Percentiles rank a stretch among this genome's conserved stretches.
These are phyloP conservation scores for Setaria viridis DNA, from an alignment of 202 grass and related monocot genomes.

Conservation along the genomic window DNA sequence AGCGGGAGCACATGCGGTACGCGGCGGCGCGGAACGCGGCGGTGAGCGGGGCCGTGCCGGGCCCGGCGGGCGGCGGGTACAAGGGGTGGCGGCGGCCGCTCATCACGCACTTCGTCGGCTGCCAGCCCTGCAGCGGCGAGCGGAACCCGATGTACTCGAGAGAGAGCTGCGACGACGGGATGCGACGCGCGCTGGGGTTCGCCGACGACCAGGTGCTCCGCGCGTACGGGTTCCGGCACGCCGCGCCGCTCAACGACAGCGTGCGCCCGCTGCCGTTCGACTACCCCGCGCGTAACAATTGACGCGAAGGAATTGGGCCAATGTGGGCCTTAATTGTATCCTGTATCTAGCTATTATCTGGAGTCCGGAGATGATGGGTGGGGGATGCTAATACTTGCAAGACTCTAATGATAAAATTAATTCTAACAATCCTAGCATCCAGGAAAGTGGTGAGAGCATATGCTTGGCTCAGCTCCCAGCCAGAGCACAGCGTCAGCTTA, in stretches of 20 bases:
- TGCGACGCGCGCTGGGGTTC: slow-evolving; percentile 67
- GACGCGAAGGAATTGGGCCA: too few relatives aligned
- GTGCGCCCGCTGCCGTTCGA: slow-evolving; percentile 50
- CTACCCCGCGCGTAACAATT: neutral
- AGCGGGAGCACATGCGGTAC: slow-evolving; percentile 50
- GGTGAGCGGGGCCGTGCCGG: slow-evolving; percentile 8
- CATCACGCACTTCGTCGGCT: slow-evolving; percentile 73
- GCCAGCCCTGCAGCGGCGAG: slow-evolving; percentile 59
- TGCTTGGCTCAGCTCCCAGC: too few relatives aligned
- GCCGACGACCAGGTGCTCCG: slow-evolving; percentile 80
- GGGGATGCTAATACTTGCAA: too few relatives aligned
- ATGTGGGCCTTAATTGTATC: too few relatives aligned
- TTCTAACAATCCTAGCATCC: too few relatives aligned
- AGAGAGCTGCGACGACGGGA: slow-evolving; percentile 58
- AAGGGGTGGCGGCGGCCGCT: slow-evolving; percentile 63
- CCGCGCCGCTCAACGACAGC: slow-evolving; percentile 43
- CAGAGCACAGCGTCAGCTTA: too few relatives aligned
- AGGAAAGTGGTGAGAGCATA: too few relatives aligned
- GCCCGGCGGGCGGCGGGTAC: slow-evolving; percentile 39
- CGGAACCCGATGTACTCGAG: slow-evolving; percentile 52
- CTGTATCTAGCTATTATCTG: too few relatives aligned
- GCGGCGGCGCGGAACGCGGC: slow-evolving; percentile 51
- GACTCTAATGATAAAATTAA: too few relatives aligned
- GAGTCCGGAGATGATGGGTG: too few relatives aligned
- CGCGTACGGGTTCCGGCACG: slow-evolving; percentile 65